These are phyloP conservation scores for Geotrichum bryndzae DNA, from an alignment of 1,139 yeast genomes.

Conservation along the genomic window DNA sequence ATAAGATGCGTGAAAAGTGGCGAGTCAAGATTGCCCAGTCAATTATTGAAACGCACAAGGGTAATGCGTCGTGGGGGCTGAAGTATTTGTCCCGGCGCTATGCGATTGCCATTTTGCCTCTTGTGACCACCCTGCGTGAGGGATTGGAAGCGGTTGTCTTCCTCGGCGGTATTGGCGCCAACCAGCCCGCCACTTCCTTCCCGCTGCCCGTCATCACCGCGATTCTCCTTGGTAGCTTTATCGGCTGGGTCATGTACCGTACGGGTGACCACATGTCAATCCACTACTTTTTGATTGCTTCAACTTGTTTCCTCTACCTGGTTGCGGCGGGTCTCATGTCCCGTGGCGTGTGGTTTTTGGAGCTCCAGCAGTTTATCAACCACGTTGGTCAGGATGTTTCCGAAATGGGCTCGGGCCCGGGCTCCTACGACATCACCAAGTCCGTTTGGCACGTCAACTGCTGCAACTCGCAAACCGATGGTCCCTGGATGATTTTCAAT, in stretches of 20 bases:
- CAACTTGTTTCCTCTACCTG: slow-evolving; percentile 77
- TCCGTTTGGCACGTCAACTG: slow-evolving; percentile 93
- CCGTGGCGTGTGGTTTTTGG: slow-evolving; percentile 83
- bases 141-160: slow-evolving; percentile 90
- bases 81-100: slow-evolving; percentile 40
- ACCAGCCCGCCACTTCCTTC: slow-evolving; percentile 48
- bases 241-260: slow-evolving; percentile 64
- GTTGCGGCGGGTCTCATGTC: slow-evolving; percentile 87
- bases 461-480: slow-evolving; percentile 82
- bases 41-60: slow-evolving; percentile 39
- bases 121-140: slow-evolving; percentile 80
- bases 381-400: slow-evolving; percentile 84
- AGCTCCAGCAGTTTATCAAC: slow-evolving; percentile 55
- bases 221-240: slow-evolving; percentile 59
- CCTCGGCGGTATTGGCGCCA: slow-evolving; percentile 76
- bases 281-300: slow-evolving; percentile 71
- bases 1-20: slow-evolving; percentile 88
- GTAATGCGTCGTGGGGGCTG: slow-evolving; percentile 12
- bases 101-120: slow-evolving; percentile 76
- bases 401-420: slow-evolving; percentile 87
- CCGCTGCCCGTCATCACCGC: slow-evolving; percentile 83
- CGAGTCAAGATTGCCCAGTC: slow-evolving; percentile 57
- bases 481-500: slow-evolving; percentile 92
- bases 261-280: slow-evolving; percentile 60
- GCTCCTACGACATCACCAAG: slow-evolving; percentile 70